Conservation (phyloP, 768 basidiomycete species). For the Pisolithus orientalis region DNA sequence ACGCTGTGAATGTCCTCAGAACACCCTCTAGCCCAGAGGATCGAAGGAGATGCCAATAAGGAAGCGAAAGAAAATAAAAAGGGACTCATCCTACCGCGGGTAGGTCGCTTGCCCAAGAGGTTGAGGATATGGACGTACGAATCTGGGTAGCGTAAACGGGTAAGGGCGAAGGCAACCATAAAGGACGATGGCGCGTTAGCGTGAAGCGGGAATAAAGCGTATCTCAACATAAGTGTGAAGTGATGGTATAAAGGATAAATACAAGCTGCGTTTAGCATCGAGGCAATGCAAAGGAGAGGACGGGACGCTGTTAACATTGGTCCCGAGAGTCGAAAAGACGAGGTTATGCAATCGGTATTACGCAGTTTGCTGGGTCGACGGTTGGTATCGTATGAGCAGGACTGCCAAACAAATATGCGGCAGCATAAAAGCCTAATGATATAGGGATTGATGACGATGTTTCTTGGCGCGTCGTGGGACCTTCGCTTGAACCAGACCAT, state of each 20-base stretch:
- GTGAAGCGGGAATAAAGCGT: conserved; percentile 3
- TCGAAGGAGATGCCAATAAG: neutral
- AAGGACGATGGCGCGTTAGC: neutral
- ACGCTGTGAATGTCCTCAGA: neutral
- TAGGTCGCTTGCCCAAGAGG: neutral
- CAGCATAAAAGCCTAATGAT: conserved; percentile 1
- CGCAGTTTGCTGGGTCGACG: too few species aligned
- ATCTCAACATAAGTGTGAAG: conserved; percentile 9
- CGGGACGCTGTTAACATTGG: conserved; percentile 8
- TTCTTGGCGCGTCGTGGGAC: conserved; percentile 8
- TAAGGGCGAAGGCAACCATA: neutral
- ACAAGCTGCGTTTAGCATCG: conserved; percentile 16
- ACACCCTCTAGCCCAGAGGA: neutral
- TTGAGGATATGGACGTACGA: neutral
- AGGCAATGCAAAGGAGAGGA: conserved; percentile 27
- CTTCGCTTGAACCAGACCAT: conserved; percentile 2
- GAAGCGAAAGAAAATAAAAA: neutral
- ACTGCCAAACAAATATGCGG: neutral
- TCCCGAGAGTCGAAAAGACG: neutral
- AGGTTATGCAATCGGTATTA: neutral
- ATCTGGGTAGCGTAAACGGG: neutral
- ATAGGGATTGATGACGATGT: conserved; percentile 7
- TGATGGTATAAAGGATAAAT: conserved; percentile 17
- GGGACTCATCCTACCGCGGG: neutral
- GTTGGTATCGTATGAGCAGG: neutral